These are phyloP conservation scores for Paecilomyces formosus DNA, from an alignment of 2,329 filamentous ascomycete species.

Conservation along the genomic window DNA sequence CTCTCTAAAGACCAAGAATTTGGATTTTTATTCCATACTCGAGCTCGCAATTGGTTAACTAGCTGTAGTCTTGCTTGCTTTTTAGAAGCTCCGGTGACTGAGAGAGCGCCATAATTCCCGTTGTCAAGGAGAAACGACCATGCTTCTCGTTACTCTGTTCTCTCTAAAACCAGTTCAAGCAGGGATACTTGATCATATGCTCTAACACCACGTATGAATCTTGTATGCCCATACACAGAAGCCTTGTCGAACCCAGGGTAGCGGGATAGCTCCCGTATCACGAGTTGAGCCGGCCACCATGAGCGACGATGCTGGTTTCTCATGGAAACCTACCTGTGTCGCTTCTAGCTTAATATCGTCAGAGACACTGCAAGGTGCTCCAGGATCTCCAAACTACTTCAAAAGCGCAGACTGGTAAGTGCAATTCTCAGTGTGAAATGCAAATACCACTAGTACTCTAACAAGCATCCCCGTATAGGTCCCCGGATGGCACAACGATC, in stretches of 20 bases:
- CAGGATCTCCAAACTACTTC: conserved; percentile 28
- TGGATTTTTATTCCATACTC: no score
- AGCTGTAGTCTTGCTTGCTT: no score
- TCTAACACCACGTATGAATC: background rate
- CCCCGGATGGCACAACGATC: conserved; percentile 51
- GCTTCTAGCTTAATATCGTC: conserved; percentile 14
- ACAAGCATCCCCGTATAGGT: conserved; percentile 22
- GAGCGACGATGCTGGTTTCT: conserved; percentile 1
- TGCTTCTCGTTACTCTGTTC: background rate
- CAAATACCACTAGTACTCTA: conserved; percentile 1
- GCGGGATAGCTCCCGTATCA: background rate
- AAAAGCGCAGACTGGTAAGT: conserved; percentile 40
- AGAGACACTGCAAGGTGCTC: background rate
- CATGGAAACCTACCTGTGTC: conserved; percentile 16
- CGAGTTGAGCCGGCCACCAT: conserved; percentile 13
- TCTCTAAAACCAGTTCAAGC: background rate
- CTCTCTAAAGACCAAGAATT: no score
- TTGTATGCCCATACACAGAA: background rate
- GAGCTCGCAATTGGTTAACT: no score
- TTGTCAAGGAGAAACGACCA: background rate
- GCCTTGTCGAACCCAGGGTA: background rate
- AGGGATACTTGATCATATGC: background rate
- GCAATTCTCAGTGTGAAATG: background rate
- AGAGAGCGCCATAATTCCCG: background rate
- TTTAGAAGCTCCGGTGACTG: no score